These are phyloP conservation scores for Magnaporthiopsis incrustans DNA, from an alignment of 2,329 filamentous ascomycete species.

Conservation along the genomic window DNA sequence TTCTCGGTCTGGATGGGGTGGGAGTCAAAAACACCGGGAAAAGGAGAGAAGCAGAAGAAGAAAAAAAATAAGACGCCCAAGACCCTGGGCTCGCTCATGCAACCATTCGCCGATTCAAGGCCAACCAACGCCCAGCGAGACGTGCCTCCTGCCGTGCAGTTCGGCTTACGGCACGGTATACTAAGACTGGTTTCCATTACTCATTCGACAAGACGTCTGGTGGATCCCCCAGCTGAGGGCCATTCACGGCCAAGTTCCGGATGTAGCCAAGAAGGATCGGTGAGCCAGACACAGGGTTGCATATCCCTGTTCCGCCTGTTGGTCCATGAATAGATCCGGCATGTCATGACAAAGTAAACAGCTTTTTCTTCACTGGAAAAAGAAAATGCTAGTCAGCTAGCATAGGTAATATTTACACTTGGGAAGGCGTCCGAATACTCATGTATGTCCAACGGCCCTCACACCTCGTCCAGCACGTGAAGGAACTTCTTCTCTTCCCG, in stretches of 20 bases:
- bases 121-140: background rate
- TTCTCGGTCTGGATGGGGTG: background rate
- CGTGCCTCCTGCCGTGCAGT: background rate
- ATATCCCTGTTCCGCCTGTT: background rate
- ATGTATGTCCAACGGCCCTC: slow-evolving; percentile 26
- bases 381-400: slow-evolving; percentile 16
- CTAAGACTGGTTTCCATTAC: slow-evolving; percentile 3
- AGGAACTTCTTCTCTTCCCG: slow-evolving; percentile 93
- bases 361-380: slow-evolving; percentile 11
- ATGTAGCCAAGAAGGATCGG: background rate
- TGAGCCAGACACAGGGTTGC: background rate
- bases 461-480: slow-evolving; percentile 86
- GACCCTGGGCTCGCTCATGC: background rate
- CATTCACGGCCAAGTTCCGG: background rate
- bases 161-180: background rate
- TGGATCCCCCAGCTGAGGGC: background rate
- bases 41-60: background rate
- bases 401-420: slow-evolving; percentile 21
- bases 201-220: slow-evolving; percentile 1
- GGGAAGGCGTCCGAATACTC: slow-evolving; percentile 18
- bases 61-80: background rate
- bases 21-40: background rate
- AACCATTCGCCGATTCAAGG: background rate
- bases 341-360: background rate
- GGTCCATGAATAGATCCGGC: background rate